Evolutionary conservation across 1,284 basidiomycete genomes (phyloP), one percentile per base, ranked within the genome.

Genomic region (Ceratobasidium sp.): DNA sequence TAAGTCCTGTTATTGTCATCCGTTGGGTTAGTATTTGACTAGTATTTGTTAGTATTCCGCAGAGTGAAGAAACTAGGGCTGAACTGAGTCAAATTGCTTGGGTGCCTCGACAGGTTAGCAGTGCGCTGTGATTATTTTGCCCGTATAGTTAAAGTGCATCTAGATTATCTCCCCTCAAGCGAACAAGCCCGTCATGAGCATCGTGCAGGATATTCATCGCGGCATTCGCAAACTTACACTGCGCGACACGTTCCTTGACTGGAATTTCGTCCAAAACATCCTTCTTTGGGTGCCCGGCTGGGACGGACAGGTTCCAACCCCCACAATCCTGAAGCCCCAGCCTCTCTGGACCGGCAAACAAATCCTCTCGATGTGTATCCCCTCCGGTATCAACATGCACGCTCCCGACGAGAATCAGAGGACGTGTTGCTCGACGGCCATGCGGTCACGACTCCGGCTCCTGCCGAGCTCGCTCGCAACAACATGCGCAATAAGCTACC

Each of bases 161-260:
- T 84, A 99, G 94, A 99, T 99, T 83, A 97, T 99, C 81, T 99
- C 97, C 12, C 98, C 98, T 0, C 98, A 99, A 89, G 97, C 97
- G 72, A 99, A 99, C 89, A 99, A 99, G 87, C 98, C 98, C 6
- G 98, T 99, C 83, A 99, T 99, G 98, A 98, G 97, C 80, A 99
- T 99, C 82, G 98, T 99, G 44, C 98, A 99, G 86, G 98, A 99
- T 85, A 99, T 97, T 0, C 92, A 99, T 0, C 99, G 97, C 84
- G 97, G 98, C 85, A 92, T 99, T 78, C 94, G 97, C 80, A 99
- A 99, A 86, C 97, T 99, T 84, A 99, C 97, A 0, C 88, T 99
- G 13, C 94, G 97, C 49, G 98, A 99, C 84, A 91, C 91, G 40
- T 97, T 98, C 87, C 87, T 97, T 83, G 97, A 98, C 83, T 97